phyloP scores from a whole-genome alignment of 257 asterid genomes.

The Solanum bulbocastanum region DNA sequence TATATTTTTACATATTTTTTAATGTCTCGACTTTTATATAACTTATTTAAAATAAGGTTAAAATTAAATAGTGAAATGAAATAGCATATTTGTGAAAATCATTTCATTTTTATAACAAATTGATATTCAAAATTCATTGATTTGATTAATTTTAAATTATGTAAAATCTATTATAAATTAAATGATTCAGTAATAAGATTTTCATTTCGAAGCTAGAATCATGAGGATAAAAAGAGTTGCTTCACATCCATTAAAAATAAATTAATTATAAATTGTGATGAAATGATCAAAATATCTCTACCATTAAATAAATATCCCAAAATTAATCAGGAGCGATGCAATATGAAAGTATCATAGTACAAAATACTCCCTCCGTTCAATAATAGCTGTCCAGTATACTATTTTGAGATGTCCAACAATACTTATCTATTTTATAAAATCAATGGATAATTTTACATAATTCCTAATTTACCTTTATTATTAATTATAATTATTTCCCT shows the following conservation, averaged over 20 bases:
- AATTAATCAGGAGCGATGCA: no score
- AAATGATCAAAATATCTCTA: not conserved
- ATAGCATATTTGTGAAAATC: not conserved
- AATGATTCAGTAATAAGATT: not conserved
- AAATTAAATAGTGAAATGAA: not conserved
- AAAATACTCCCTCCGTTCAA: no score
- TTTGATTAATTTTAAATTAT: not conserved
- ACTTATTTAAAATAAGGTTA: not conserved
- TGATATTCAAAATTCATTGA: not conserved
- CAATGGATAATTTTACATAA: no score
- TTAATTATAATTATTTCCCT: no score
- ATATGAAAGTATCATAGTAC: no score
- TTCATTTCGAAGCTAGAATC: no score
- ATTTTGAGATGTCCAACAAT: no score
- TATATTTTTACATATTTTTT: no score
- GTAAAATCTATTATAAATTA: not conserved
- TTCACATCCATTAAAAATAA: not conserved
- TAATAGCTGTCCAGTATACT: accelerated
- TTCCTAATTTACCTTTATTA: no score
- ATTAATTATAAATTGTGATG: not conserved
- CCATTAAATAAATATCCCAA: not conserved
- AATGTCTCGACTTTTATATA: not conserved
- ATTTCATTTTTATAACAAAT: not conserved
- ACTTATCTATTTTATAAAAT: no score
- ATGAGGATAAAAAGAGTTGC: not conserved